Conservation (phyloP, 495 filamentous ascomycete genomes). For the Xylaria curta region DNA sequence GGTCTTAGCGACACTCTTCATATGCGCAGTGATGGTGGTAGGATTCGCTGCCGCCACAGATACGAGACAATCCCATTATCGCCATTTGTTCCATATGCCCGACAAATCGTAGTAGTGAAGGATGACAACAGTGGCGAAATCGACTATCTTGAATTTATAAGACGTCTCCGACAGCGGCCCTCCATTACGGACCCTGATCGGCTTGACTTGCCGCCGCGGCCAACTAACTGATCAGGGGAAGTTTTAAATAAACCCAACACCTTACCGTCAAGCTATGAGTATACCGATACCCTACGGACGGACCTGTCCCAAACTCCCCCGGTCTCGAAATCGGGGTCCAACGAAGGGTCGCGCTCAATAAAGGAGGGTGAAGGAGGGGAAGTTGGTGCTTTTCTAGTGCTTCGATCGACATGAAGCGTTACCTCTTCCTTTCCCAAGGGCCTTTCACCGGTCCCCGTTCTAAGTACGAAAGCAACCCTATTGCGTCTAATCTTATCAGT, state of each 20-base stretch:
- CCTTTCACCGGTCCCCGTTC: slow-evolving; percentile 19
- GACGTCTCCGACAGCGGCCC: slow-evolving; percentile 29
- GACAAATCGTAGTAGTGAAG: slow-evolving; percentile 9
- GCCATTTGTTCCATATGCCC: not conserved
- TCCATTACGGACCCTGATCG: slow-evolving; percentile 19
- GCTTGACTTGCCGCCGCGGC: slow-evolving; percentile 2
- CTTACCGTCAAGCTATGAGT: not conserved
- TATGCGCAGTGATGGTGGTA: not conserved
- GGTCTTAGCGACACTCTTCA: not conserved
- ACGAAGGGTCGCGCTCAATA: not conserved
- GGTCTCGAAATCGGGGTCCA: not conserved
- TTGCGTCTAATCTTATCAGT: slow-evolving; percentile 12
- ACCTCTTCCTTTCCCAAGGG: not conserved
- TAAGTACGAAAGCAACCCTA: slow-evolving; percentile 22
- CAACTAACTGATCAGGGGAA: not conserved
- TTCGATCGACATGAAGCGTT: slow-evolving; percentile 16
- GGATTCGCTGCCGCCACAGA: not conserved
- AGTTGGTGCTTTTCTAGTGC: slow-evolving; percentile 4
- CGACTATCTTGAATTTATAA: slow-evolving; percentile 10
- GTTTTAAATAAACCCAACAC: not conserved
- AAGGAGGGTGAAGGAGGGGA: slow-evolving; percentile 22
- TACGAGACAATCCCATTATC: slow-evolving; percentile 10
- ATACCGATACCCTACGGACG: not conserved
- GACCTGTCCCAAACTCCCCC: not conserved
- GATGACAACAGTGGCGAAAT: slow-evolving; percentile 16